Evolutionary conservation across 805 yeast genomes (phyloP).

Genomic region (Diddensiella transvaalensis): DNA sequence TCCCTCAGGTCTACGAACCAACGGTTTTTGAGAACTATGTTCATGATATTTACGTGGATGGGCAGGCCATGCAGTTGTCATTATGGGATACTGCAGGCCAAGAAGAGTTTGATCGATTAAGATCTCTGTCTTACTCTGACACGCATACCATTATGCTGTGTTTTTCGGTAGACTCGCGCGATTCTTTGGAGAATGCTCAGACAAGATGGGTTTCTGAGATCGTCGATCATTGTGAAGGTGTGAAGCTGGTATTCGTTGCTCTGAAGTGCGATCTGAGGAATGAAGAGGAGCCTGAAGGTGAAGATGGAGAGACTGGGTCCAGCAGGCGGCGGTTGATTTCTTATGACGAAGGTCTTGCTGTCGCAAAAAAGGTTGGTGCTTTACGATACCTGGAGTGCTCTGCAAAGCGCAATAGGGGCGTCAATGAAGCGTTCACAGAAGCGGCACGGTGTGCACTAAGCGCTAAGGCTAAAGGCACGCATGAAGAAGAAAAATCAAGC

Average conservation of each 20-base stretch:
- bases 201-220: constrained; percentile 97
- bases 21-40: constrained; percentile 97
- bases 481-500: constrained; percentile 30
- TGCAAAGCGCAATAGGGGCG: constrained; percentile 94
- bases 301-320: constrained; percentile 32
- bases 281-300: constrained; percentile 45
- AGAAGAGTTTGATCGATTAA: constrained; percentile 92
- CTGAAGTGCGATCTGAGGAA: constrained; percentile 88
- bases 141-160: constrained; percentile 97
- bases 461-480: constrained; percentile 72
- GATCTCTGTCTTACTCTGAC: constrained; percentile 89
- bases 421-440: constrained; percentile 98
- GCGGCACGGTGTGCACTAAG: constrained; percentile 96
- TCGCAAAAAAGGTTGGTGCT: constrained; percentile 93
- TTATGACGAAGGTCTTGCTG: constrained; percentile 89
- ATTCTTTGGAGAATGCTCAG: constrained; percentile 91
- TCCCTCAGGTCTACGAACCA: constrained; percentile 97
- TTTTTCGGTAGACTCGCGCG: constrained; percentile 89
- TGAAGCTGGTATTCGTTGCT: constrained; percentile 88
- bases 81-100: constrained; percentile 99
- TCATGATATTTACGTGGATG: constrained; percentile 94
- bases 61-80: constrained; percentile 85
- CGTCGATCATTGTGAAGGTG: constrained; percentile 95
- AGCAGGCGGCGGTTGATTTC: constrained; percentile 51
- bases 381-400: constrained; percentile 93